A percentile compares a stretch with the other conserved stretches of the same genome.
Conservation (phyloP, 2,329 filamentous ascomycete species). For the Calonectria fujianensis region DNA sequence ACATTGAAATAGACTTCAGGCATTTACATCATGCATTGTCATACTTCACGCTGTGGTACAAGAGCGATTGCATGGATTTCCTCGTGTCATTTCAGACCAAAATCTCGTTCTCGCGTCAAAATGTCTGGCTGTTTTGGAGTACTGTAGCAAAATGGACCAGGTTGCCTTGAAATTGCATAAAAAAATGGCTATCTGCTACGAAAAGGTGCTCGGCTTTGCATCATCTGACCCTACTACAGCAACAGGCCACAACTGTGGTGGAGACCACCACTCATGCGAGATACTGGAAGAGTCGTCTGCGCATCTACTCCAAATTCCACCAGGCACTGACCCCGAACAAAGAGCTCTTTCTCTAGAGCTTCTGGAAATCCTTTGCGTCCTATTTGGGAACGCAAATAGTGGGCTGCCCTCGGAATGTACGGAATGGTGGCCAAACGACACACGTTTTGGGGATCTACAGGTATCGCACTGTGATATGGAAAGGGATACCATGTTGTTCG, state of each 20-base stretch:
- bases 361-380: background rate
- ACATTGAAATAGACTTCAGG: slow-evolving; percentile 3
- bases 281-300: background rate
- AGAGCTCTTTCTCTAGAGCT: background rate
- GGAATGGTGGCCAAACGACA: background rate
- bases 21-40: slow-evolving; percentile 14
- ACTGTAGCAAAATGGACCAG: background rate
- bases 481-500: background rate
- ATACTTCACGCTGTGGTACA: slow-evolving; percentile 20
- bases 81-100: background rate
- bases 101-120: slow-evolving; percentile 2
- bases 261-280: background rate
- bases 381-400: background rate
- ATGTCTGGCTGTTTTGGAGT: background rate
- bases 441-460: background rate
- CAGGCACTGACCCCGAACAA: background rate
- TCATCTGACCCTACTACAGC: too few species aligned
- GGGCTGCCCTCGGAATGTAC: background rate
- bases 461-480: background rate
- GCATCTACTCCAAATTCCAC: background rate
- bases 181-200: background rate
- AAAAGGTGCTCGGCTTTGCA: background rate
- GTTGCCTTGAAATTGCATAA: background rate
- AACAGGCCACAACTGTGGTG: background rate
- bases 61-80: background rate